Percentiles rank a stretch among this genome's conserved stretches.
These are phyloP conservation scores for Talaromyces sp. DNA, from an alignment of 2,329 filamentous ascomycete species.

Conservation along the genomic window DNA sequence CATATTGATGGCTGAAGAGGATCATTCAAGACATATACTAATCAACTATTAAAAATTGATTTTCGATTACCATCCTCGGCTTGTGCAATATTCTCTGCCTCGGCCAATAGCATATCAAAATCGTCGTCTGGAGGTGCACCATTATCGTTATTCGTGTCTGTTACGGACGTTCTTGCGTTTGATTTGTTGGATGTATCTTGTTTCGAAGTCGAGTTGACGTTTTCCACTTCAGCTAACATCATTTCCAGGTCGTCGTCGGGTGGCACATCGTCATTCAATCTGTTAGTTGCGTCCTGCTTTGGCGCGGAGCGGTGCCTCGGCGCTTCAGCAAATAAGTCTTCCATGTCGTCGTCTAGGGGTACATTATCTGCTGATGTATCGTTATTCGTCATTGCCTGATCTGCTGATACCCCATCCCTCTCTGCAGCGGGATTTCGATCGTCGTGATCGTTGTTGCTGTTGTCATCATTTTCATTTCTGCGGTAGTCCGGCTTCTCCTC, in stretches of 20 bases:
- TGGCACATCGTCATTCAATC: background rate
- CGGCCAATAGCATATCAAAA: constrained; percentile 7
- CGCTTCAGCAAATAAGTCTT: background rate
- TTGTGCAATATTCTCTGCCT: background rate
- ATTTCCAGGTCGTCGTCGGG: constrained; percentile 10
- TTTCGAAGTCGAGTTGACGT: background rate
- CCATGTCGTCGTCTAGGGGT: background rate
- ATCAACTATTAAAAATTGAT: background rate
- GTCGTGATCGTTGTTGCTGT: background rate
- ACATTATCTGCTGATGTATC: background rate
- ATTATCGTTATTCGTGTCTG: background rate
- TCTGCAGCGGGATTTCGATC: background rate
- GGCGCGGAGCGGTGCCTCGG: too few relatives aligned
- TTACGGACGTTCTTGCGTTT: background rate
- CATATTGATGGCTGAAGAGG: too few relatives aligned
- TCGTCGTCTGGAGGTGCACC: constrained; percentile 7
- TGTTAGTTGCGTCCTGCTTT: background rate
- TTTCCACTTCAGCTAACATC: constrained; percentile 8
- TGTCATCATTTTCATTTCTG: background rate
- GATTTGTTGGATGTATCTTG: background rate
- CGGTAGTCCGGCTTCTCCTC: constrained; percentile 43
- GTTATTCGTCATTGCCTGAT: background rate
- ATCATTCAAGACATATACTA: background rate
- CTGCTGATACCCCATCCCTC: background rate
- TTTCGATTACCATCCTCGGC: background rate